phyloP scores from a whole-genome alignment of 768 basidiomycete genomes.

The Leccinum pellstonianum region DNA sequence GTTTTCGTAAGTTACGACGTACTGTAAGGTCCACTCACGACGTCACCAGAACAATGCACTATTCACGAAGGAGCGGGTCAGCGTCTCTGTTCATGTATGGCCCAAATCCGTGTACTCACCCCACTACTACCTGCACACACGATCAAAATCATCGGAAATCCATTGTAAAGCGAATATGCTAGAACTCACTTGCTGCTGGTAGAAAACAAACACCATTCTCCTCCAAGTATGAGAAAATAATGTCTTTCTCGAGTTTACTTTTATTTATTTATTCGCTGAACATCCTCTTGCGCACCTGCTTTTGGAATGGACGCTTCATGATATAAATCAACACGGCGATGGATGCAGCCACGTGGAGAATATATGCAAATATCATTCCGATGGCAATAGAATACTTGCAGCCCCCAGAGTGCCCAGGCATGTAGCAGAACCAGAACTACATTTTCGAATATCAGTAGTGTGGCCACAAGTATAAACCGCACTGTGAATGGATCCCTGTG shows the following conservation, averaged over 20 bases:
- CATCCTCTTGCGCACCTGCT: neutral
- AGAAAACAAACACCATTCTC: neutral
- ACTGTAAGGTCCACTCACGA: no score
- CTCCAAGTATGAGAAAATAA: neutral
- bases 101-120: neutral
- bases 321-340: neutral
- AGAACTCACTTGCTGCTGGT: neutral
- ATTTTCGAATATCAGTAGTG: no score
- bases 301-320: neutral
- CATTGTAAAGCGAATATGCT: no score
- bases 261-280: neutral
- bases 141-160: neutral
- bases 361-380: conserved; percentile 8
- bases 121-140: neutral
- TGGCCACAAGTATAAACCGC: neutral
- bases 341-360: neutral
- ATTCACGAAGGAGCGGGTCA: neutral
- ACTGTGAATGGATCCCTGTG: conserved; percentile 14
- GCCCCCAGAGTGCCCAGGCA: conserved; percentile 18
- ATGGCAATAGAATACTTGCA: neutral
- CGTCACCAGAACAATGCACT: no score
- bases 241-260: neutral
- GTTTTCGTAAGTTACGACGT: no score
- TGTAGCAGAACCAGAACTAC: conserved; percentile 15
- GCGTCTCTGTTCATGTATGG: neutral